Evolutionary conservation across 176 grass and related monocot species (phyloP), one percentile per base, ranked within the genome.

Genomic region (Bonia amplexicaulis): DNA sequence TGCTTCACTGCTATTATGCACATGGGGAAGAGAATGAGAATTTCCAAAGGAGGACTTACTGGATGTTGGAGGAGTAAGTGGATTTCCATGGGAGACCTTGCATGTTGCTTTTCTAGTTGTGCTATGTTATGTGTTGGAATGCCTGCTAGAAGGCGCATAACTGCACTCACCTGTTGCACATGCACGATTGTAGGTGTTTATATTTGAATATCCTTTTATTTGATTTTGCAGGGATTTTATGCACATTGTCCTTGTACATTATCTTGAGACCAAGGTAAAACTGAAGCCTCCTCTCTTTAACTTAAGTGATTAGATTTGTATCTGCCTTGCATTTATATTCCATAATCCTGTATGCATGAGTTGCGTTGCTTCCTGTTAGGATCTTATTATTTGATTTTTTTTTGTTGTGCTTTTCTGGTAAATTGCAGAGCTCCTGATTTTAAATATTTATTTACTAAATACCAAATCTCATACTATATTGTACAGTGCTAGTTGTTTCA

Each of bases 1-100:
- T 97, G 33, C 91, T 97, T 86, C 91, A 97, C 76, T 97, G 94
- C 76, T 97, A 97, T 72, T 97, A 97, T 88, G 94, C 94, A 40
- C 94, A 97, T 92, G 94, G 94, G 17, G 89, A 97, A 79, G 92
- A 93, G 22, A 93, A 92, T 76, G 92, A 90, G 68, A 90, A 91
- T 74, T 93, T 97, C 78, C 94, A 97, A 76, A 97, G 94, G 74
- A 88, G 94, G 86, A 92, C 89, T 77, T 97, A 97, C 49, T 97
- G 94, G 94, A 90, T 97, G 91, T 84, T 97, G 89, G 91, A 97
- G 57, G 91, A 87, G 94, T 97, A 78, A 83, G 86, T 83, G 17
- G 31, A 71, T 78, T 53, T 71, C 45, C 60, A 3, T 42, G 8
- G 25, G 40, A 82, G 10, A 45, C 6, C 17, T 45, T 72, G n/a